Base-by-base conservation (phyloP, 2,329 filamentous ascomycete species). In the Davidsoniella neocaledoniae region DNA sequence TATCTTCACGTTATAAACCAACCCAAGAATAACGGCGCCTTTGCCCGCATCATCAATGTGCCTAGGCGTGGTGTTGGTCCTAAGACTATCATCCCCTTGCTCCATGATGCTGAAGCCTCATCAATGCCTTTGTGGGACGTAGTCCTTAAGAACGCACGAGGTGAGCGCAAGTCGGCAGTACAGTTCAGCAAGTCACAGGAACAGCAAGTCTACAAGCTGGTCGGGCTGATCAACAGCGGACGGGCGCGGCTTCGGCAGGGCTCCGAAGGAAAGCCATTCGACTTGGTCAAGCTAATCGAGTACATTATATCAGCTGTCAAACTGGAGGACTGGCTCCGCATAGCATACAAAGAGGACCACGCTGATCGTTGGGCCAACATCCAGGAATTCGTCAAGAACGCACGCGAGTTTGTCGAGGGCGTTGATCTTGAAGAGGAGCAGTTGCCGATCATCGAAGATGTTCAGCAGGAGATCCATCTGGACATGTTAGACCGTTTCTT, bases 361-460 rank as follows among this genome's bases (percentile, higher is more conserved):
- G 86, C 91, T 56, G 72, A 79, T 50, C 73, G 87, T 54, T 91
- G 87, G 85, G 81, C 80, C 29, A 96, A 94, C 57, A 79, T 96
- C 0, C 78, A 91, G 58, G 90, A 96, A 62, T 76, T 96, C n/a
- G 68, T 93, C 51, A 76, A 69, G 14, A 79, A 94, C 59, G 86
- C 86, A 1, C 73, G 72, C 3, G 87, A 95, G 54, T 81, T 88
- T 60, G 68, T 64, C 62, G 65, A 58, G 45, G 70, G 66, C 48
- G 61, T 62, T 53, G 65, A 58, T 3, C 43, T 42, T 6, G 69
- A 74, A 2, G 71, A 79, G 29, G 76, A 81, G 17, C 59, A 64
- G 5, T 68, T 81, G 2, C 77, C 87, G 0, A 68, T 74, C 23
- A 75, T 95, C 12, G 81, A 90, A 12, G 81, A 79, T 1, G 56